Evolutionary conservation across 345 rosid genomes (phyloP).

Genomic region (Camelina hispida): DNA sequence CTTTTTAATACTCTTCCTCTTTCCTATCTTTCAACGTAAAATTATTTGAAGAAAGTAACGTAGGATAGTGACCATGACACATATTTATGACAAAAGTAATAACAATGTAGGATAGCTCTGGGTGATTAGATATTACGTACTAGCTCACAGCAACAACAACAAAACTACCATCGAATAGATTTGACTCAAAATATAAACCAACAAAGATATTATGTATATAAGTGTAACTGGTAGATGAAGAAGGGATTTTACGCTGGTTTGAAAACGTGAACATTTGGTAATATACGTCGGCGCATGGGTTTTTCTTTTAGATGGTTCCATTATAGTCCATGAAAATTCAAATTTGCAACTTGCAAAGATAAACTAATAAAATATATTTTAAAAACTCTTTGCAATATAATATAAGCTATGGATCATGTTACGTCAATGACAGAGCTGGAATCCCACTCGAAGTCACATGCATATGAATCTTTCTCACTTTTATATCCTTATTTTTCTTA

Average conservation of each 20-base stretch:
- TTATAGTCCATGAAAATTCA: not conserved
- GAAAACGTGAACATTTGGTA: constrained; percentile 10
- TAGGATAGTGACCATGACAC: not conserved
- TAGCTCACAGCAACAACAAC: constrained; percentile 1
- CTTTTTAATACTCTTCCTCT: constrained; percentile 39
- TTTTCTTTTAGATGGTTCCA: not conserved
- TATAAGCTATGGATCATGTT: constrained; percentile 55
- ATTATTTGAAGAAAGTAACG: not conserved
- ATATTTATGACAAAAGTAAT: not conserved
- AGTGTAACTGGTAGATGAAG: not conserved
- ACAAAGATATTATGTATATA: not conserved
- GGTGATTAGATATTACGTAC: not conserved
- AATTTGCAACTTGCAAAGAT: constrained; percentile 31
- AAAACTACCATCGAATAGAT: not conserved
- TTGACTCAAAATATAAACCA: not conserved
- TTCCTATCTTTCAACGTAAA: not conserved
- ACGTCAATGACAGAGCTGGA: constrained; percentile 64
- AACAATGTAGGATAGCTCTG: not conserved
- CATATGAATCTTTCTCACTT: constrained; percentile 42
- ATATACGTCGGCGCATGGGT: not conserved
- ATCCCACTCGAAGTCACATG: constrained; percentile 70
- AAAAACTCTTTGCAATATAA: constrained; percentile 26
- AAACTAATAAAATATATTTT: constrained; percentile 28
- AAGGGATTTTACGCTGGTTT: constrained; percentile 17
- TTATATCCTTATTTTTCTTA: constrained; percentile 20